phyloP scores from a whole-genome alignment of 1,139 yeast species.

The Protomyces inundatus region DNA sequence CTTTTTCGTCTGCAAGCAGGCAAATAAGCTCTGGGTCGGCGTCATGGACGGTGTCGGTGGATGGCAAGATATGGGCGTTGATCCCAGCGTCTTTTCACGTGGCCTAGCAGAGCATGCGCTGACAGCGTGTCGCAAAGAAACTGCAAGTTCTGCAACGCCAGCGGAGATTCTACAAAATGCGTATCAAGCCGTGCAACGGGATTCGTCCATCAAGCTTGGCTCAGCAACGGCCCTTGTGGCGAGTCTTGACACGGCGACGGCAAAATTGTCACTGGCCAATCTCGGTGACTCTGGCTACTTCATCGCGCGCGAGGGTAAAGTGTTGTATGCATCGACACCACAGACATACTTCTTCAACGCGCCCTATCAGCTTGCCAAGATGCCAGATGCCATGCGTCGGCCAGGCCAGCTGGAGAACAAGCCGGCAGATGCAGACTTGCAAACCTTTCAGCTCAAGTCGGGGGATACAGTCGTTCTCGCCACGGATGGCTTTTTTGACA shows the following conservation, averaged over 20 bases:
- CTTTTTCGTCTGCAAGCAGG: not conserved
- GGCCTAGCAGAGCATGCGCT: slow-evolving; percentile 18
- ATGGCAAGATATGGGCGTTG: slow-evolving; percentile 89
- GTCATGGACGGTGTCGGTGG: slow-evolving; percentile 99
- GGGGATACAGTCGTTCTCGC: slow-evolving; percentile 78
- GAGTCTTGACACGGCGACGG: slow-evolving; percentile 49
- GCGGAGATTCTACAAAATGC: slow-evolving; percentile 8
- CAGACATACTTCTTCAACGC: slow-evolving; percentile 86
- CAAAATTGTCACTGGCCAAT: slow-evolving; percentile 57
- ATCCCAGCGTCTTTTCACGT: slow-evolving; percentile 48
- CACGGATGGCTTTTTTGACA: slow-evolving; percentile 92
- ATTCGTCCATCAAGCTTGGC: slow-evolving; percentile 72
- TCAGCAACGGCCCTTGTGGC: slow-evolving; percentile 96
- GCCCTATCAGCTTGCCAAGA: slow-evolving; percentile 82
- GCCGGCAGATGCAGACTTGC: slow-evolving; percentile 48
- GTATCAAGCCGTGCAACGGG: slow-evolving; percentile 41
- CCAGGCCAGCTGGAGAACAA: slow-evolving; percentile 51
- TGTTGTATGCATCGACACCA: slow-evolving; percentile 63
- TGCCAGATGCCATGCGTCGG: slow-evolving; percentile 60
- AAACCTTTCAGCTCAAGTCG: slow-evolving; percentile 45
- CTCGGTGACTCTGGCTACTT: slow-evolving; percentile 96
- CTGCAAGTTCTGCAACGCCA: slow-evolving; percentile 1
- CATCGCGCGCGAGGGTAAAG: slow-evolving; percentile 60
- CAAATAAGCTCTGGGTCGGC: slow-evolving; percentile 54
- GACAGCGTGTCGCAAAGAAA: not conserved